These are phyloP conservation scores for Vachellia collinsii DNA, from an alignment of 306 rosid genomes.

Conservation along the genomic window DNA sequence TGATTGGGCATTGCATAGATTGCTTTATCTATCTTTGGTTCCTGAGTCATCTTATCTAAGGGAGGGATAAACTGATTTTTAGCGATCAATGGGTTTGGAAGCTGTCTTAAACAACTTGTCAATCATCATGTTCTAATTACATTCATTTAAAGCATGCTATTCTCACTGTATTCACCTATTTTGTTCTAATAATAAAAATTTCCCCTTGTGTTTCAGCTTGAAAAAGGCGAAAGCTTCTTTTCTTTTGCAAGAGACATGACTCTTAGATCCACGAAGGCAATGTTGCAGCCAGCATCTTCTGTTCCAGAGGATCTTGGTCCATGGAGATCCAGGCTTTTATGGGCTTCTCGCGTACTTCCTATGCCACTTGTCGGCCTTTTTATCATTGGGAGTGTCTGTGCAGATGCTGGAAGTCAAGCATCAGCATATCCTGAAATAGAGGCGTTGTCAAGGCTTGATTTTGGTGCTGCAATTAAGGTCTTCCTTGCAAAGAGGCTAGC, in stretches of 20 bases:
- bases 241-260: slow-evolving; percentile 94
- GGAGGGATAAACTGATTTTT: not conserved
- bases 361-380: slow-evolving; percentile 96
- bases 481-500: slow-evolving; percentile 86
- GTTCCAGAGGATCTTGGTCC: slow-evolving; percentile 82
- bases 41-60: not conserved
- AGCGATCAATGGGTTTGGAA: not conserved
- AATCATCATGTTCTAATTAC: not conserved
- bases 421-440: slow-evolving; percentile 88
- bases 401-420: slow-evolving; percentile 65
- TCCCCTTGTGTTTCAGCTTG: slow-evolving; percentile 52
- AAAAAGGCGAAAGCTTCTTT: slow-evolving; percentile 93
- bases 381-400: slow-evolving; percentile 77
- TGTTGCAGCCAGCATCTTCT: slow-evolving; percentile 60
- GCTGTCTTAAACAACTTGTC: not conserved
- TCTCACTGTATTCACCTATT: not conserved
- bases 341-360: slow-evolving; percentile 96
- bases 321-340: slow-evolving; percentile 83
- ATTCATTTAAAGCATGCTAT: not conserved
- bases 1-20: slow-evolving; percentile 16
- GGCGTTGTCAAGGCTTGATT: slow-evolving; percentile 91
- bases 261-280: slow-evolving; percentile 78
- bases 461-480: slow-evolving; percentile 91
- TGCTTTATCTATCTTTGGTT: slow-evolving; percentile 23
- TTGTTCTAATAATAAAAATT: slow-evolving; percentile 7